A percentile compares a stretch with the other conserved stretches of the same genome.
Conservation (phyloP, 768 basidiomycete genomes). For the Lanmaoa pseudosensibilis region DNA sequence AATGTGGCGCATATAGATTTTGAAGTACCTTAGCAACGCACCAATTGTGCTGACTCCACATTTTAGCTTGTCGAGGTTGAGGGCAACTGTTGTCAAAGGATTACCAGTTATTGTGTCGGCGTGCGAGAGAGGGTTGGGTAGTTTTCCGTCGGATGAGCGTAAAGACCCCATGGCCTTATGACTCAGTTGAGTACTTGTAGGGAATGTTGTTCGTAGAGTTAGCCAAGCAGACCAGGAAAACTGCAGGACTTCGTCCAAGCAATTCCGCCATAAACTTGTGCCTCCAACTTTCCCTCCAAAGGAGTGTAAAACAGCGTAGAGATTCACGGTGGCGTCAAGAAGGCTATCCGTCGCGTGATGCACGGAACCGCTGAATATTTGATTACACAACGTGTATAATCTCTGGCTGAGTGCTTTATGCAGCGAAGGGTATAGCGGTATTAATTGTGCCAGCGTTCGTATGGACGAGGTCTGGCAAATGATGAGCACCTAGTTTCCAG, state of each 20-base stretch:
- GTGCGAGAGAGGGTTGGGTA: slow-evolving; percentile 8
- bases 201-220: slow-evolving; percentile 60
- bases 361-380: slow-evolving; percentile 55
- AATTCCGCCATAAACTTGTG: slow-evolving; percentile 70
- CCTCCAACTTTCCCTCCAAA: slow-evolving; percentile 82
- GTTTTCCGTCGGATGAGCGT: slow-evolving; percentile 11
- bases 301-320: slow-evolving; percentile 64
- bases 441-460: slow-evolving; percentile 51
- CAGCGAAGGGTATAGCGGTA: slow-evolving; percentile 66
- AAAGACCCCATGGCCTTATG: slow-evolving; percentile 6
- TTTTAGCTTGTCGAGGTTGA: slow-evolving; percentile 61
- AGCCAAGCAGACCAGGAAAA: slow-evolving; percentile 66
- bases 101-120: slow-evolving; percentile 37
- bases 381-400: slow-evolving; percentile 54
- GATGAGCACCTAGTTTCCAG: slow-evolving; percentile 4
- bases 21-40: slow-evolving; percentile 53
- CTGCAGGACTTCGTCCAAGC: slow-evolving; percentile 64
- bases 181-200: slow-evolving; percentile 34
- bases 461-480: slow-evolving; percentile 44
- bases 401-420: slow-evolving; percentile 55
- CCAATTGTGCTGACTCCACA: slow-evolving; percentile 51
- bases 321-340: slow-evolving; percentile 49
- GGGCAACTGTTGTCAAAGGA: slow-evolving; percentile 49
- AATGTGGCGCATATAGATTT: neutral
- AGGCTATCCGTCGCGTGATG: slow-evolving; percentile 40